Evolutionary conservation across 495 filamentous ascomycete genomes (phyloP), one percentile per base, ranked within the genome.

Genomic region (Penicillium waksmanii): DNA sequence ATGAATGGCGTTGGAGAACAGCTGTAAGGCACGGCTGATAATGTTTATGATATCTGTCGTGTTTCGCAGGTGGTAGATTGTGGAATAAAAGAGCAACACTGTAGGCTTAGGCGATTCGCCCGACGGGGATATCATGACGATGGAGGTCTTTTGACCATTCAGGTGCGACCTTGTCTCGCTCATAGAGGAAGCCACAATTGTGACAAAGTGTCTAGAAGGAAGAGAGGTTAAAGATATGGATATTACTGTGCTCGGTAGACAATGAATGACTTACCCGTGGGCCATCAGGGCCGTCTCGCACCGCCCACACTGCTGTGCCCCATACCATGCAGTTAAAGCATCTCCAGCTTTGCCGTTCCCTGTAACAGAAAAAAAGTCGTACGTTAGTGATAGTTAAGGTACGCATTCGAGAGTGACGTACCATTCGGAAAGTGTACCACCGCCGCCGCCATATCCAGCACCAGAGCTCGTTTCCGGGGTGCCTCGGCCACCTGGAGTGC

Each of bases 241-340:
- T 36, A 56, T 31, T 57, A 34, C 15, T 57, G 17, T 11, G 21
- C 5, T 36, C 50, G 52, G n/a, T 44, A 3, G 27, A 31, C 27
- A 31, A 31, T 9, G 27, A 42, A 19, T n/a, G 17, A 60, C 42
- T 57, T 83, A 97, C 94, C 72, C 91, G 87, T 54, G 87, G 83
- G 46, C 94, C 95, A 62, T 82, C 78, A 17, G 95, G 95, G 21
- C 95, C 95, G 68, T 99, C 95, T 68, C 94, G 77, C 10, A 97
- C 94, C 55, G 89, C 92, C 96, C 95, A 99, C 25, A 96, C 90
- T 6, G 91, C 87, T 34, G 87, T 87, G 33, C 96, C 95, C 84
- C 91, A 91, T 7, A 97, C 86, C 62, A 78, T 80, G 72, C 95
- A 99, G 72, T 97, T 94, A n/a, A 77, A 74, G 78, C 95, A 99